Conservation (phyloP, 2,329 filamentous ascomycete genomes). For the Lomentospora prolificans region DNA sequence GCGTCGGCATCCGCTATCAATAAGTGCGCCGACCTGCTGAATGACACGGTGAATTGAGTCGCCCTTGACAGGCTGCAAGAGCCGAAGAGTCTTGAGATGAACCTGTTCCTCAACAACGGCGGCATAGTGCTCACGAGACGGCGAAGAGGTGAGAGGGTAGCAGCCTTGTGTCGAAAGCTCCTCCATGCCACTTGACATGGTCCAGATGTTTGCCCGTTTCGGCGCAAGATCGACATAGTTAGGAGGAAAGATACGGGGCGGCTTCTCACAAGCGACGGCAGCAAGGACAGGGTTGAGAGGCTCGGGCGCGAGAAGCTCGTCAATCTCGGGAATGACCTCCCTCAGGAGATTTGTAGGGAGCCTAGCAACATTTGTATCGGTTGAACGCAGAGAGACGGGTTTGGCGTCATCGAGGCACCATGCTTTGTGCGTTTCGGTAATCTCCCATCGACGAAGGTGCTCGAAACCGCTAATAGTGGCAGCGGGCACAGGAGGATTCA, state of each 20-base stretch:
- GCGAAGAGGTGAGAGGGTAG: constrained; percentile 19
- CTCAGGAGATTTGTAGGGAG: constrained; percentile 16
- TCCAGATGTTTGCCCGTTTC: constrained; percentile 21
- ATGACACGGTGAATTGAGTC: constrained; percentile 18
- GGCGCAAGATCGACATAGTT: constrained; percentile 17
- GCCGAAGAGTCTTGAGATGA: constrained; percentile 20
- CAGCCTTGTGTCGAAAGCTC: constrained; percentile 19
- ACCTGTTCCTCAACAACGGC: constrained; percentile 21
- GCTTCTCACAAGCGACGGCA: constrained; percentile 13
- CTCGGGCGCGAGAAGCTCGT: constrained; percentile 12
- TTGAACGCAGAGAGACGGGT: neutral
- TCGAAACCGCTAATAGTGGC: constrained; percentile 20
- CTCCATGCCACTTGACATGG: constrained; percentile 18
- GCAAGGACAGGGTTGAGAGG: neutral
- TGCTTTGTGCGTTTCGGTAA: constrained; percentile 14
- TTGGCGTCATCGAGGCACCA: constrained; percentile 7
- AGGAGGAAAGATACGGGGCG: constrained; percentile 13
- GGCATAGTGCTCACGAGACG: constrained; percentile 18
- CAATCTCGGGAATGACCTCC: constrained; percentile 17
- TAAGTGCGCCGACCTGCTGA: constrained; percentile 14
- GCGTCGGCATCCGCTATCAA: constrained; percentile 11
- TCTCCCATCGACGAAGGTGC: constrained; percentile 22
- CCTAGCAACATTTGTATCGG: constrained; percentile 2
- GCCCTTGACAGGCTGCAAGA: constrained; percentile 21
- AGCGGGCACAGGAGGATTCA: constrained; percentile 3